Evolutionary conservation across 331 rosid genomes (phyloP), one percentile per base, ranked within the genome.

Genomic region (Acacia concinna): DNA sequence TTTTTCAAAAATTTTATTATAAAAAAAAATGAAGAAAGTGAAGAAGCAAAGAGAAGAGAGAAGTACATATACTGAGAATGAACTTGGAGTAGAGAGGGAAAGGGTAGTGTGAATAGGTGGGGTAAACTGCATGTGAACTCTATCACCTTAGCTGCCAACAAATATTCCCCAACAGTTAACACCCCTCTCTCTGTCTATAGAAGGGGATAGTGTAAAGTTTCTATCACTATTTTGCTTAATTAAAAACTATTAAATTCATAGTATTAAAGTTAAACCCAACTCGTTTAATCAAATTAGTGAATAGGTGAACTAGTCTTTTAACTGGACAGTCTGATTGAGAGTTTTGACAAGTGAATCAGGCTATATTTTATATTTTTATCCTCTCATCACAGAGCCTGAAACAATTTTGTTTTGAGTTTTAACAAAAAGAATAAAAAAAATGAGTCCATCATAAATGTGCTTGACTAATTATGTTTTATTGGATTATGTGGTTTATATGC

Each of bases 131-230:
- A 70, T 74, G 74, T 81, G 88, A 41, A 70, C 15, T 60, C 75
- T 77, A 74, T 51, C 32, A 70, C 34, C 49, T 71, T 49, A 69
- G 49, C 84, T 85, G 84, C 71, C 82, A 82, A 72, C 72, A 86
- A 82, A 82, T 86, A 82, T 86, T 76, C 83, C 81, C 35, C n/a
- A n/a, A n/a, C n/a, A n/a, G n/a, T n/a, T 59, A 3, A 0, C 32
- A 8, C 63, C 30, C 40, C 37, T n/a, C 57, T 4, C 12, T 46
- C 14, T 21, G 30, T n/a, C 25, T 20, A 4, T 52, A n/a, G n/a
- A 18, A 1, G 60, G 60, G 2, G 27, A 52, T 8, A 8, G 2
- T 3, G 31, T 0, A 23, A 52, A 52, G 31, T 21, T 56, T 56
- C 2, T 23, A 23, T 56, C 17, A 0, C 25, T 52, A 21, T 49